Base-by-base conservation (phyloP, 139 green algal genomes). In the Nannochloris sp. region DNA sequence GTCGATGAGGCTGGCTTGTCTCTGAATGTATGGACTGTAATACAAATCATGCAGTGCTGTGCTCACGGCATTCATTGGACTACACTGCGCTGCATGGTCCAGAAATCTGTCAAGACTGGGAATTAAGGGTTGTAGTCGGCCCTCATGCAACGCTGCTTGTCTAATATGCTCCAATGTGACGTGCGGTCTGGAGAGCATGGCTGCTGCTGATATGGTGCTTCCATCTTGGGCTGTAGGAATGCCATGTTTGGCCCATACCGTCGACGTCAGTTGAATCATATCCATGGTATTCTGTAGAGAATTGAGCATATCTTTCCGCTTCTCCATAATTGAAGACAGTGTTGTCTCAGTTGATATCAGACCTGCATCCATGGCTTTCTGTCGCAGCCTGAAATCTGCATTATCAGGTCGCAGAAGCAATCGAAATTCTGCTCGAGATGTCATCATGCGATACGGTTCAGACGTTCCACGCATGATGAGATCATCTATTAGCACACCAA, bases 381-480 rank as follows among this genome's bases (percentile, higher is more conserved):
- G 29, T 4, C 73, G 78, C 10, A 87, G 62, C 44, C 81, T 58
- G 24, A 74, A 21, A 44, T 87, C 81, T 4, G 81, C 81, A 29
- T 81, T 85, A 53, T 87, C 81, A 2, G 78, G 55, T 2, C 81
- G 63, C 58, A 87, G 60, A 27, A 34, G 31, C 46, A 85, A 67
- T n/a, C 79, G 55, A 44, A 79, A 84, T 48, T 85, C 79, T 15
- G 76, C 79, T 23, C 79, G 66, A 0, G 79, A 66, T 18, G 23
- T 70, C 12, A 85, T 72, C 79, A 85, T 85, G 48, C 79, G 69
- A 60, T 85, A 85, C 9, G 79, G 79, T 64, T 85, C 79, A 12
- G 34, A 31, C 8, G 76, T 82, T 31, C 78, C 75, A 10, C 69
- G 48, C 14, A 19, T 61, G 14, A 82, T 63, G 19, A 85, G 34